Evolutionary conservation across 1,284 basidiomycete genomes (phyloP), one percentile per base, ranked within the genome.

Genomic region (Xerocomus nothofagi): DNA sequence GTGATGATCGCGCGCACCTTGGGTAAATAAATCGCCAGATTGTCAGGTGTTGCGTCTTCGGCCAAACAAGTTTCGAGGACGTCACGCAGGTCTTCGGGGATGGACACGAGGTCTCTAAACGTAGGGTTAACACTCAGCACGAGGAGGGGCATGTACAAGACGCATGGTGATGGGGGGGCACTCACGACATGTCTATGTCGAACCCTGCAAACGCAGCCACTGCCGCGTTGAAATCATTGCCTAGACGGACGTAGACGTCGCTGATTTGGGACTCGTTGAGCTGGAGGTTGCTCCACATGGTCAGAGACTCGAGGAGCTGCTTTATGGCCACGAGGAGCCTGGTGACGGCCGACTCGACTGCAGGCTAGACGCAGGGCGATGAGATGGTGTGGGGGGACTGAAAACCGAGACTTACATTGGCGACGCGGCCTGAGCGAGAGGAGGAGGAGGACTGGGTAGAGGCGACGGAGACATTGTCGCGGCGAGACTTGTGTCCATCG

Each of bases 221-320:
- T 23, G 94, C 94, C 17, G 86, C 82, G 67, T 98, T 98, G 76
- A 99, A 98, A 65, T 98, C 95, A 70, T 99, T 98, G 18, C 96
- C 96, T 17, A 99, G 78, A 40, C 88, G 83, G 46, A 99, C 97
- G 69, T 99, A 99, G 50, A 97, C 90, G 69, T 98, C 93, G 75
- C 93, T 97, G 59, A 99, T 94, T 60, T 91, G 76, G 24, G 75
- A 76, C 66, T 99, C 96, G 47, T 84, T 78, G 53, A 91, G 79
- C 54, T 85, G 77, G 39, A 83, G 74, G 48, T 80, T 78, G 63
- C 91, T 91, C 94, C 94, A 98, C 71, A 85, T 77, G 10, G 93
- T 95, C 50, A 99, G 78, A 0, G 91, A 82, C 67, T 98, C 95
- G 34, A 99, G 80, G 23, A 99, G 82, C 63, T 93, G 85, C 68